A percentile compares a stretch with the other conserved stretches of the same genome.
Evolutionary conservation across 2,329 filamentous ascomycete genomes (phyloP).

Genomic region (Fusarium robinianum): DNA sequence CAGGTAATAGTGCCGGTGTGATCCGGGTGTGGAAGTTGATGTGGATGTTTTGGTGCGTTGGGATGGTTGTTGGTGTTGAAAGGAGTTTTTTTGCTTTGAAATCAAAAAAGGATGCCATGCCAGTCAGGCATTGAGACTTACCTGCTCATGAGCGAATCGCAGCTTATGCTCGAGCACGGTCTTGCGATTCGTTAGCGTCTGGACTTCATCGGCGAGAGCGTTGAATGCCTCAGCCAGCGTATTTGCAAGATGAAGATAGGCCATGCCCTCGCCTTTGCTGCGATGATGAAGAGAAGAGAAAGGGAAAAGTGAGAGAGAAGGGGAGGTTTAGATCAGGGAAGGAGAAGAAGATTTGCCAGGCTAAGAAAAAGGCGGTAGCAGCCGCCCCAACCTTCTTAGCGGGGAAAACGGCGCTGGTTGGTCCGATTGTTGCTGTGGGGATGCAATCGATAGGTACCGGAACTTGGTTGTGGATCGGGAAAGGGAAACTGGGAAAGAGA

Average conservation of each 20-base stretch:
- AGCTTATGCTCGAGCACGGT: slow-evolving; percentile 70
- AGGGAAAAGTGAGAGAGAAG: slow-evolving; percentile 9
- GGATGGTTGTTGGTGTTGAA: slow-evolving; percentile 5
- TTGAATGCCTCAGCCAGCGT: slow-evolving; percentile 68
- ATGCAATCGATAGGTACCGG: no score
- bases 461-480: no score
- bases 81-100: slow-evolving; percentile 20
- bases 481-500: no score
- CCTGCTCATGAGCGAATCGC: slow-evolving; percentile 68
- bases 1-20: no score
- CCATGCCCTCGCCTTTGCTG: slow-evolving; percentile 42
- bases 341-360: slow-evolving; percentile 28
- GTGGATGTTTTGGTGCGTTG: not conserved
- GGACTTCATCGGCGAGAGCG: slow-evolving; percentile 67
- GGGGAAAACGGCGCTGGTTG: slow-evolving; percentile 3
- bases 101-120: no score
- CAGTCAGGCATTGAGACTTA: no score
- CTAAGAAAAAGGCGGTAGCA: slow-evolving; percentile 17
- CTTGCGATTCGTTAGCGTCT: slow-evolving; percentile 65
- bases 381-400: not conserved
- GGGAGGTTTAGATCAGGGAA: slow-evolving; percentile 18
- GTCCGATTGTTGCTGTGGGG: slow-evolving; percentile 6
- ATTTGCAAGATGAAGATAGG: slow-evolving; percentile 51
- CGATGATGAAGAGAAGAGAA: slow-evolving; percentile 19
- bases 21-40: not conserved